phyloP scores from a whole-genome alignment of 202 grass and related monocot species.

The Setaria italica region DNA sequence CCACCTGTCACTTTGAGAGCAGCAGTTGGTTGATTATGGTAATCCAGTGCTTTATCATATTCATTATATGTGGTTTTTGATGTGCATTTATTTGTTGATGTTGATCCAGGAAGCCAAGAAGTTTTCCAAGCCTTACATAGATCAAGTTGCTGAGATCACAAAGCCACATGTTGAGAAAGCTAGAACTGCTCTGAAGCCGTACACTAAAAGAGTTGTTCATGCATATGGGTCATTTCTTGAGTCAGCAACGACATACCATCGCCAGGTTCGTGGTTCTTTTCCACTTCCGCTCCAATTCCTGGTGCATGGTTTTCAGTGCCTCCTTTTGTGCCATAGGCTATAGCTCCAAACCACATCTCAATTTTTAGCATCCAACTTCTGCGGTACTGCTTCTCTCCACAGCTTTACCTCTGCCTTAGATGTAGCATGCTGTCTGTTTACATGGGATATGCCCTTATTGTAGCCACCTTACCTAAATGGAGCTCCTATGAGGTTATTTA shows the following conservation, averaged over 20 bases:
- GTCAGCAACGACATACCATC: conserved; percentile 85
- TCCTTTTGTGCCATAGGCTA: not conserved
- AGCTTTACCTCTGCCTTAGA: not conserved
- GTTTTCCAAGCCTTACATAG: conserved; percentile 90
- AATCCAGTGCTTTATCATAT: conserved; percentile 16
- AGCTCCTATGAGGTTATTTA: not conserved
- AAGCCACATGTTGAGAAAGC: conserved; percentile 89
- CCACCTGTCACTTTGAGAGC: not conserved
- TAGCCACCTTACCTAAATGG: not conserved
- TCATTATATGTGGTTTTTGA: conserved; percentile 37
- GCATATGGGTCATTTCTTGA: conserved; percentile 83
- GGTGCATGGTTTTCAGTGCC: not conserved
- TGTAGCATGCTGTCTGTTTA: not conserved
- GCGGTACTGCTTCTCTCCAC: not conserved
- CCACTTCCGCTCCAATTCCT: conserved; percentile 5
- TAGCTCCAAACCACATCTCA: conserved; percentile 23
- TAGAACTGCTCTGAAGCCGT: conserved; percentile 67
- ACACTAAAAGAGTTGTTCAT: conserved; percentile 70
- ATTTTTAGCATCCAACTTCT: not conserved
- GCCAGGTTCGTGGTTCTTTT: conserved; percentile 64
- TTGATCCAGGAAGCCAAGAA: conserved; percentile 74
- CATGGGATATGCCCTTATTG: not conserved
- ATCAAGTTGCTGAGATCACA: conserved; percentile 87
- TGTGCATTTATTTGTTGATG: conserved; percentile 26
- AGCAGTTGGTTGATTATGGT: conserved; percentile 10